These are phyloP conservation scores for Ceratocystis cubensis DNA, from an alignment of 2,329 filamentous ascomycete species.

Conservation along the genomic window DNA sequence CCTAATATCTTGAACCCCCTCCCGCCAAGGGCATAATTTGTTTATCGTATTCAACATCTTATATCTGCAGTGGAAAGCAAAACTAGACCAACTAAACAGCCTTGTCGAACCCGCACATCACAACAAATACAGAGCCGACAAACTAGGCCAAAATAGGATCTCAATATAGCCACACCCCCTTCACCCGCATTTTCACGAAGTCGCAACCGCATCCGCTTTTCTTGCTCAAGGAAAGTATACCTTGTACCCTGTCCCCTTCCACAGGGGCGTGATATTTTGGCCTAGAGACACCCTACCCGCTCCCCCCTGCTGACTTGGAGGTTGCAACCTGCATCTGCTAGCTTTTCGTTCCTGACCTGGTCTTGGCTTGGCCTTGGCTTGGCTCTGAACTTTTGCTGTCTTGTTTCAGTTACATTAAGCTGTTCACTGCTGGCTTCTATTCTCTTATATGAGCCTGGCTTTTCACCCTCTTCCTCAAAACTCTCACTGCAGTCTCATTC, in stretches of 20 bases:
- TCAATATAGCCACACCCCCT: background rate
- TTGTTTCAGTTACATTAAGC: slow-evolving; percentile 7
- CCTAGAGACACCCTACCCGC: slow-evolving; percentile 2
- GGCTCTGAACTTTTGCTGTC: background rate
- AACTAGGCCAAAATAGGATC: background rate
- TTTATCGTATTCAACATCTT: background rate
- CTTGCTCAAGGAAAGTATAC: background rate
- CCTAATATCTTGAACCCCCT: background rate
- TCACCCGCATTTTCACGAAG: background rate
- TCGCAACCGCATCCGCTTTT: slow-evolving; percentile 3
- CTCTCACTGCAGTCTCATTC: background rate
- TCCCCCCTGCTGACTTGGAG: background rate
- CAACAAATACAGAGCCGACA: background rate
- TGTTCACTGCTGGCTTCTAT: background rate
- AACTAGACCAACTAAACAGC: background rate
- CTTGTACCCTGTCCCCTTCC: background rate
- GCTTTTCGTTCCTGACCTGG: slow-evolving; percentile 13
- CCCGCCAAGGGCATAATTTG: background rate
- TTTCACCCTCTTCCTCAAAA: background rate
- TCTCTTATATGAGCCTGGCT: background rate
- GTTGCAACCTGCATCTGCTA: slow-evolving; percentile 3
- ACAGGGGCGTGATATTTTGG: background rate
- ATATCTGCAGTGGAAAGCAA: background rate
- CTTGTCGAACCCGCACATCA: background rate
- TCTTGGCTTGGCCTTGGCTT: background rate